Percentiles rank a stretch among this genome's conserved stretches.
Conservation (phyloP, 2,329 filamentous ascomycete genomes). For the Apiospora aurea region DNA sequence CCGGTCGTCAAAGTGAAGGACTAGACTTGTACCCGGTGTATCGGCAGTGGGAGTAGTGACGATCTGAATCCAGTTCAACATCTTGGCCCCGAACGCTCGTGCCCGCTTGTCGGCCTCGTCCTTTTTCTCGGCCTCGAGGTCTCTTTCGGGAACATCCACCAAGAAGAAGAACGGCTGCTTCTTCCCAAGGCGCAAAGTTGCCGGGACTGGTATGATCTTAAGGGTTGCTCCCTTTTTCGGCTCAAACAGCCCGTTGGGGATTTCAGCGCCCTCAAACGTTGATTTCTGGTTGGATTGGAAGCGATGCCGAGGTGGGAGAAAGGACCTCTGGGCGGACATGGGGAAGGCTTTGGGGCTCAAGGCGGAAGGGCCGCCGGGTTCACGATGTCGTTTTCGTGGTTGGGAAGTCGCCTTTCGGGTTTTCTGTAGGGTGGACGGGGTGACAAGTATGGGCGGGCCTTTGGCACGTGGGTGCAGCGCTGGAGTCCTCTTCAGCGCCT, state of each 20-base stretch:
- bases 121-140: constrained; percentile 1
- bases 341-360: neutral
- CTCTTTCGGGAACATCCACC: constrained; percentile 14
- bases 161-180: constrained; percentile 3
- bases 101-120: neutral
- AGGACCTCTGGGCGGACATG: constrained; percentile 4
- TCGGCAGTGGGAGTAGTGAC: constrained; percentile 86
- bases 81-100: constrained; percentile 46
- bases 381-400: constrained; percentile 2
- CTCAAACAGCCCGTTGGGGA: constrained; percentile 19
- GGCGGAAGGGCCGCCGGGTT: neutral
- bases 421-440: neutral
- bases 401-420: neutral
- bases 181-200: constrained; percentile 3
- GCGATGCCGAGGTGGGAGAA: constrained; percentile 11
- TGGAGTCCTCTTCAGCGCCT: constrained; percentile 24
- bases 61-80: constrained; percentile 79
- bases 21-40: constrained; percentile 78
- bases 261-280: constrained; percentile 15
- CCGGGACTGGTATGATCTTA: constrained; percentile 2
- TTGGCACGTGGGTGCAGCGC: neutral
- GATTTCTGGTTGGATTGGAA: constrained; percentile 4
- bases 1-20: constrained; percentile 81
- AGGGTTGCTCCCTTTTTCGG: neutral
- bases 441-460: neutral